Percentiles rank a stretch among this genome's conserved stretches.
Evolutionary conservation across 805 yeast genomes (phyloP).

Genomic region (Suhomyces faveliae): DNA sequence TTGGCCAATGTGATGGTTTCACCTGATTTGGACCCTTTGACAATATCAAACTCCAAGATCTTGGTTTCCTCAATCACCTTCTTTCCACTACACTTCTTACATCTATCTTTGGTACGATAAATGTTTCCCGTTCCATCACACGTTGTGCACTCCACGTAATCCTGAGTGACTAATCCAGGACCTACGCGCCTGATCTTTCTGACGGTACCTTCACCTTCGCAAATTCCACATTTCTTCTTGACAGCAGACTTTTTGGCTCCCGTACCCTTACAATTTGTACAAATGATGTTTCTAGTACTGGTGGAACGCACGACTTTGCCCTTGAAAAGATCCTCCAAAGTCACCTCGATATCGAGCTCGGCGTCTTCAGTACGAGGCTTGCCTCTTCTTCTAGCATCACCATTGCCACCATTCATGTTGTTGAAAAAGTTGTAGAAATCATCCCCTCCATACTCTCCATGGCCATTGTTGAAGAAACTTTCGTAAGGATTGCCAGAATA

Average conservation of each 20-base stretch:
- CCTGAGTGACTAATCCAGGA: constrained; percentile 72
- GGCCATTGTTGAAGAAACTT: constrained; percentile 32
- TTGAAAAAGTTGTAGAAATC: constrained; percentile 74
- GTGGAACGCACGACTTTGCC: constrained; percentile 79
- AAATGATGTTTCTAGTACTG: constrained; percentile 67
- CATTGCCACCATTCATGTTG: constrained; percentile 34
- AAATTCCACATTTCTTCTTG: constrained; percentile 55
- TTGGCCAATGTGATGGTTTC: constrained; percentile 61
- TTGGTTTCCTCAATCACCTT: constrained; percentile 63
- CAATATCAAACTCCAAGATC: constrained; percentile 72
- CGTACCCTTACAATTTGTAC: constrained; percentile 70
- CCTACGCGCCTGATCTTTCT: constrained; percentile 63
- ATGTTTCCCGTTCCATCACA: constrained; percentile 73
- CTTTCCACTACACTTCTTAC: constrained; percentile 73
- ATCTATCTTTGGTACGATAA: constrained; percentile 62
- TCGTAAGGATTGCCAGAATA: constrained; percentile 38
- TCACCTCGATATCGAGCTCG: constrained; percentile 57
- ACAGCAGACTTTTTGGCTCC: constrained; percentile 68
- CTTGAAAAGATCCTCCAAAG: constrained; percentile 71
- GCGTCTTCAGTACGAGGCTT: constrained; percentile 63
- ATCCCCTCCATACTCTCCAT: constrained; percentile 57
- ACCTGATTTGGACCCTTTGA: constrained; percentile 64
- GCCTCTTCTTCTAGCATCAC: constrained; percentile 14
- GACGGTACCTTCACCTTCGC: constrained; percentile 70
- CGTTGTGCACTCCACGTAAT: constrained; percentile 55